A percentile compares a stretch with the other conserved stretches of the same genome.
These are phyloP conservation scores for Hirsutella rhossiliensis DNA, from an alignment of 2,329 filamentous ascomycete species.

Conservation along the genomic window DNA sequence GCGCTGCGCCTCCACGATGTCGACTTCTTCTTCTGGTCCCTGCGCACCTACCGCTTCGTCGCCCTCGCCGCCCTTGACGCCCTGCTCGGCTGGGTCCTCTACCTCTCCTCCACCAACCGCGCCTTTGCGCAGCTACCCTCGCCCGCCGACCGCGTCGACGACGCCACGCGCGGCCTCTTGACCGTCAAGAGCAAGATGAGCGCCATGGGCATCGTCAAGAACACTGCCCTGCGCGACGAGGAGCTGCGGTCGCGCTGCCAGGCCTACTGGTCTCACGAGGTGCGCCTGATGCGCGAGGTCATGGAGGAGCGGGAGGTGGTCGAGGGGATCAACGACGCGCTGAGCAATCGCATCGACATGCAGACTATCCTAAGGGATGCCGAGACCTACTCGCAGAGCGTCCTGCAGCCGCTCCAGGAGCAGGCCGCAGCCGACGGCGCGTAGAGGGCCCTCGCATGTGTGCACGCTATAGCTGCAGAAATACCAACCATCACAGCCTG, in stretches of 20 bases:
- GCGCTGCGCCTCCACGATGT: constrained; percentile 51
- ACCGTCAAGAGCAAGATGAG: constrained; percentile 53
- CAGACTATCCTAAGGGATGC: constrained; percentile 49
- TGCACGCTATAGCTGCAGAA: no score
- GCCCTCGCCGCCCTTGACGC: constrained; percentile 54
- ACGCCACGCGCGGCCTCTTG: constrained; percentile 42
- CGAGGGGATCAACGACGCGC: constrained; percentile 55
- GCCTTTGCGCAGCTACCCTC: constrained; percentile 54
- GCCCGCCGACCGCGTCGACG: constrained; percentile 54
- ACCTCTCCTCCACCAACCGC: constrained; percentile 67
- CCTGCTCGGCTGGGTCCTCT: constrained; percentile 53
- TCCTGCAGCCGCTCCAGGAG: constrained; percentile 20
- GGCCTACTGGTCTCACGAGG: constrained; percentile 74
- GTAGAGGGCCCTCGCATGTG: background rate
- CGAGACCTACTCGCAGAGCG: constrained; percentile 42
- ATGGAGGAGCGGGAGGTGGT: constrained; percentile 71
- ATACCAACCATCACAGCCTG: background rate
- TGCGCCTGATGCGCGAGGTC: constrained; percentile 55
- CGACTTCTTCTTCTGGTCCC: constrained; percentile 60
- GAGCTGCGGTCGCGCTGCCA: constrained; percentile 53
- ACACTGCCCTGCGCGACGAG: constrained; percentile 65
- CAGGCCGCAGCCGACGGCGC: constrained; percentile 5
- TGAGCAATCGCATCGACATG: constrained; percentile 54
- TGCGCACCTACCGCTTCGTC: constrained; percentile 50
- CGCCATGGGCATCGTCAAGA: constrained; percentile 64